Base-by-base conservation (phyloP, 1,284 basidiomycete species). In the Clitocybe nebularis region DNA sequence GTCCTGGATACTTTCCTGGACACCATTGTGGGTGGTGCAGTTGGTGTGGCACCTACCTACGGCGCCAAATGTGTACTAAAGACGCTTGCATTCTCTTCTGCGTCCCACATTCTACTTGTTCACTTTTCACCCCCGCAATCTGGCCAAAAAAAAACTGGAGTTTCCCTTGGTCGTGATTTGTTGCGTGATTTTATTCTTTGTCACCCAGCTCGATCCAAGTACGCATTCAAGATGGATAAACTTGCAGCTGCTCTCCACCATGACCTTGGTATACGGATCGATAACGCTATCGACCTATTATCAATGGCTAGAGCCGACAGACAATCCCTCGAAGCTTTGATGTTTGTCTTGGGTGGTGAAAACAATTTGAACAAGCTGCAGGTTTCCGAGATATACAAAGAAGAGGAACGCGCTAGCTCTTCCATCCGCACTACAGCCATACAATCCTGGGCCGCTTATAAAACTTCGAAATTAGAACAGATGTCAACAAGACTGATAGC, bases 381-480 rank as follows among this genome's bases (percentile, higher is more conserved):
- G 16, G 63, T 71, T n/a, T 13, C 23, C 1, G 40, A 47, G 0
- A 42, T 69, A 1, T 74, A 75, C 49, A 41, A 47, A 17, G 46
- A 51, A n/a, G 52, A 58, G 20, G 48, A 59, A 37, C 44, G 44
- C 6, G 35, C 42, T 6, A 49, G 44, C 17, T 25, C 43, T 1
- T 36, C 50, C 8, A 21, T 47, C 1, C 29, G 39, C 2, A 39
- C 54, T 19, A 58, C 62, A n/a, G 70, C 66, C 0, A 46, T 65
- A 11, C 64, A 66, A 39, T 72, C 77, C 3, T 79, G 74, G 75
- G 60, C 61, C 2, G 65, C 71, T 1, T 66, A 55, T 44, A 53
- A 56, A 20, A 62, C 63, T 4, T 60, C 57, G 0, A 57, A 49
- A 3, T 13, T 63, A 4, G 26, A 45, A 8, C 25, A 38, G 6